phyloP scores from a whole-genome alignment of 1,284 basidiomycete species.

The Cystobasidium pallidum region DNA sequence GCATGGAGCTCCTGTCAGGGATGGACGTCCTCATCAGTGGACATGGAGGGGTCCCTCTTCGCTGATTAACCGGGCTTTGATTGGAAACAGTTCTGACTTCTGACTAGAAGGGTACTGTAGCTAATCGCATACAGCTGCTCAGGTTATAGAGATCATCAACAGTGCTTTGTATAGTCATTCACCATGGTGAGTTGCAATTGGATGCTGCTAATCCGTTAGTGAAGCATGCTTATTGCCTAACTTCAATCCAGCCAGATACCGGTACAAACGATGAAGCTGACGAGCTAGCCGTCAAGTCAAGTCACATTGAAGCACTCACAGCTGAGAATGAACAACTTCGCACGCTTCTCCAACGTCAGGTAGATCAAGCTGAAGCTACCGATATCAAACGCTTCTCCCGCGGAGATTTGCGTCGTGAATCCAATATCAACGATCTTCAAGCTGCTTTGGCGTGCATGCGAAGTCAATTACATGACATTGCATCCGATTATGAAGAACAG shows the following conservation, averaged over 20 bases:
- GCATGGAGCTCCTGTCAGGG: constrained; percentile 19
- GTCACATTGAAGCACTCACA: constrained; percentile 33
- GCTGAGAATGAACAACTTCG: constrained; percentile 42
- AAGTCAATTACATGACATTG: constrained; percentile 19
- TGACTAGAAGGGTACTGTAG: background rate
- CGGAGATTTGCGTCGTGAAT: constrained; percentile 35
- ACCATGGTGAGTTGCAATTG: background rate
- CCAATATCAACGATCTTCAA: constrained; percentile 38
- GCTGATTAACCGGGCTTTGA: too few relatives aligned
- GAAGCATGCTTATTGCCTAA: background rate
- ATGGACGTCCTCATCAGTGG: too few relatives aligned
- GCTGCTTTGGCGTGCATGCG: constrained; percentile 30
- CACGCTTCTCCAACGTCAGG: constrained; percentile 17
- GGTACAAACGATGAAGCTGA: constrained; percentile 4
- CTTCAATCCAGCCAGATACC: constrained; percentile 5
- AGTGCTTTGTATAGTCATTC: background rate
- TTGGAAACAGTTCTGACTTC: background rate
- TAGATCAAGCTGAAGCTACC: constrained; percentile 24
- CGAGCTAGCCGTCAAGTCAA: constrained; percentile 37
- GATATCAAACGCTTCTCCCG: constrained; percentile 9
- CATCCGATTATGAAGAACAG: constrained; percentile 20
- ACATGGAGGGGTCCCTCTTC: too few relatives aligned
- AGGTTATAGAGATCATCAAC: background rate
- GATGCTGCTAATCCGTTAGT: background rate
- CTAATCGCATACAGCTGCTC: background rate